Base-by-base conservation (phyloP, 441 rosid species). In the Theobroma grandiflorum region DNA sequence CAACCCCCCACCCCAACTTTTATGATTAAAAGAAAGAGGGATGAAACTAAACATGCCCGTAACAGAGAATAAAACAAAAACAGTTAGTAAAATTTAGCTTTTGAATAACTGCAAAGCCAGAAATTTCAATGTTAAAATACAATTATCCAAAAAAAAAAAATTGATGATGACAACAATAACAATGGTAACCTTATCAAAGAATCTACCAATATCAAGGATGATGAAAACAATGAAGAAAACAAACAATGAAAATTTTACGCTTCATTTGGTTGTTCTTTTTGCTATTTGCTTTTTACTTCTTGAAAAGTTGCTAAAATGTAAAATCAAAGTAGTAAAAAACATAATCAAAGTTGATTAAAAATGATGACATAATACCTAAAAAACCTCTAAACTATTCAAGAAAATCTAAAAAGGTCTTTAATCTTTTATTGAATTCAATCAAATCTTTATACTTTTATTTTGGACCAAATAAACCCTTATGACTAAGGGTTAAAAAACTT, bases 111-210 rank as follows among this genome's bases (percentile, higher is more conserved):
- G 26, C 20, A 65, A 40, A 65, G 70, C 47, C 15, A n/a, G 31
- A n/a, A 38, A 65, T 38, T 65, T 65, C 70, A 65, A 38, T 38
- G 49, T 65, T 8, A 65, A 65, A 65, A 65, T 11, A 61, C 10
- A 57, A 57, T 7, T 57, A 57, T 57, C 61, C 61, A n/a, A 57
- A 57, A 57, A 3, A 20, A 20, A 7, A n/a, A 57, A 26, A n/a
- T n/a, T n/a, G 61, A 61, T 4, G 37, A 26, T 26, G 65, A 59
- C 16, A 59, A 31, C 16, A 61, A 31, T 31, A 4, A 61, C 18
- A 61, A 31, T 1, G 0, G 65, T 61, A 11, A 14, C 18, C 65
- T 26, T 12, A 31, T 61, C 65, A 61, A 31, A 37, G 65, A 16
- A 61, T 38, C 16, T 11, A 11, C 0, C 15, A 59, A 59, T 59